phyloP scores from a whole-genome alignment of 768 basidiomycete genomes.

The Termitomyces bulborhizus region DNA sequence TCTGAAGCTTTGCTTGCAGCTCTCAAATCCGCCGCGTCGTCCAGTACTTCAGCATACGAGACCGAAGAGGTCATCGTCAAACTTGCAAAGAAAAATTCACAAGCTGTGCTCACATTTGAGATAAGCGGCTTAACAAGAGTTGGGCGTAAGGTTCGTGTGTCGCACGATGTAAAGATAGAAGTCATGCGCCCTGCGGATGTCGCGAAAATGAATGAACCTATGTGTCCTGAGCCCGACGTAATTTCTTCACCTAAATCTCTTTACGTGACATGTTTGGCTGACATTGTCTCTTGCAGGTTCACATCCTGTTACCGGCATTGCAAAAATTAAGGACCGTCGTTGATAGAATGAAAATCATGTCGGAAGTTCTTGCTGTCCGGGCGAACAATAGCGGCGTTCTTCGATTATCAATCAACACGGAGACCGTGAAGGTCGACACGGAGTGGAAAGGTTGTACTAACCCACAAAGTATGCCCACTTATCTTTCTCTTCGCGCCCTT shows the following conservation, averaged over 20 bases:
- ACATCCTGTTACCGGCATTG: slow-evolving; percentile 60
- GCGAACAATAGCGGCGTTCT: slow-evolving; percentile 60
- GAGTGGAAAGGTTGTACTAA: slow-evolving; percentile 72
- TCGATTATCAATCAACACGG: slow-evolving; percentile 53
- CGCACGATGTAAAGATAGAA: slow-evolving; percentile 79
- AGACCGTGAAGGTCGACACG: slow-evolving; percentile 72
- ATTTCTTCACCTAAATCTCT: slow-evolving; percentile 15
- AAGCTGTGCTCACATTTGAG: slow-evolving; percentile 72
- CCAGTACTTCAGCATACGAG: slow-evolving; percentile 39
- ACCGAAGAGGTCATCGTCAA: slow-evolving; percentile 72
- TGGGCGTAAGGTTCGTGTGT: slow-evolving; percentile 57
- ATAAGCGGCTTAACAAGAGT: slow-evolving; percentile 60
- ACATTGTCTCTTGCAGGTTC: slow-evolving; percentile 42
- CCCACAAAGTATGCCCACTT: slow-evolving; percentile 44
- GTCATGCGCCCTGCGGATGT: slow-evolving; percentile 74
- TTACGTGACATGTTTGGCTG: neutral
- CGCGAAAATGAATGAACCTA: slow-evolving; percentile 65
- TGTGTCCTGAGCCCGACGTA: slow-evolving; percentile 85
- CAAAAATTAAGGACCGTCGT: slow-evolving; percentile 1
- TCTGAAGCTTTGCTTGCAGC: slow-evolving; percentile 73
- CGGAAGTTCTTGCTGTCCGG: slow-evolving; percentile 60
- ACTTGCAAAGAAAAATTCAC: slow-evolving; percentile 80
- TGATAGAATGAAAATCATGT: slow-evolving; percentile 66
- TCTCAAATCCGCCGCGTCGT: slow-evolving; percentile 56
- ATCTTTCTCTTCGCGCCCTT: neutral